Conservation (phyloP, 2,329 filamentous ascomycete species). For the Xylariales sp. region DNA sequence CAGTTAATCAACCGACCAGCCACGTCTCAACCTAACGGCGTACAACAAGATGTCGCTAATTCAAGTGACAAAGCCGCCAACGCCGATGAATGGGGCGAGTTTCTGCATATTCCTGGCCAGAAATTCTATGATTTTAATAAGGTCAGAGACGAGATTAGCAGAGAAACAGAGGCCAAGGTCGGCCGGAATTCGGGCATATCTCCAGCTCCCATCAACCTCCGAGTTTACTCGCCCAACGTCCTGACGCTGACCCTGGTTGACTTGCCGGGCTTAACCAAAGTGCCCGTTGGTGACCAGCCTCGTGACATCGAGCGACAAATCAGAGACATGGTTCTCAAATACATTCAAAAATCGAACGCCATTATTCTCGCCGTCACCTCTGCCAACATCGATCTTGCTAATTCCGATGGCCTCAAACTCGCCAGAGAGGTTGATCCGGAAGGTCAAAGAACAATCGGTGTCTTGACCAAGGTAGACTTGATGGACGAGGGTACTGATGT, state of each 20-base stretch:
- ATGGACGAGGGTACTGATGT: conserved; percentile 99
- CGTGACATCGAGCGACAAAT: conserved; percentile 98
- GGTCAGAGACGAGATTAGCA: conserved; percentile 96
- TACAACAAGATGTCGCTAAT: conserved; percentile 71
- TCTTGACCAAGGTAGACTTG: conserved; percentile 97
- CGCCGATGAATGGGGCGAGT: conserved; percentile 97
- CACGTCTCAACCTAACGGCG: conserved; percentile 75
- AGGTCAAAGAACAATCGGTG: conserved; percentile 97
- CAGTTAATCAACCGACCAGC: conserved; percentile 94
- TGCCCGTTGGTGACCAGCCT: conserved; percentile 95
- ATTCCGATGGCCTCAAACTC: conserved; percentile 96
- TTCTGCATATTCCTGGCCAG: conserved; percentile 95
- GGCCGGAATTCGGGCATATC: conserved; percentile 97
- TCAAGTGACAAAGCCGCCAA: conserved; percentile 89
- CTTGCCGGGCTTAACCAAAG: conserved; percentile 94
- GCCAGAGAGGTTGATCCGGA: conserved; percentile 97
- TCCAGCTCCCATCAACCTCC: conserved; percentile 94
- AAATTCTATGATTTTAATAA: conserved; percentile 99
- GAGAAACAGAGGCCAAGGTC: conserved; percentile 96
- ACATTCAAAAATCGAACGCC: conserved; percentile 97
- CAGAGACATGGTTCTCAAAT: conserved; percentile 97
- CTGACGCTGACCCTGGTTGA: conserved; percentile 96
- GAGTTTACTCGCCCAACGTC: conserved; percentile 98
- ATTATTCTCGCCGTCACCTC: conserved; percentile 97
- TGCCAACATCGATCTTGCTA: conserved; percentile 97